Conservation (phyloP, 1,284 basidiomycete genomes). For the Leccinum proximum region DNA sequence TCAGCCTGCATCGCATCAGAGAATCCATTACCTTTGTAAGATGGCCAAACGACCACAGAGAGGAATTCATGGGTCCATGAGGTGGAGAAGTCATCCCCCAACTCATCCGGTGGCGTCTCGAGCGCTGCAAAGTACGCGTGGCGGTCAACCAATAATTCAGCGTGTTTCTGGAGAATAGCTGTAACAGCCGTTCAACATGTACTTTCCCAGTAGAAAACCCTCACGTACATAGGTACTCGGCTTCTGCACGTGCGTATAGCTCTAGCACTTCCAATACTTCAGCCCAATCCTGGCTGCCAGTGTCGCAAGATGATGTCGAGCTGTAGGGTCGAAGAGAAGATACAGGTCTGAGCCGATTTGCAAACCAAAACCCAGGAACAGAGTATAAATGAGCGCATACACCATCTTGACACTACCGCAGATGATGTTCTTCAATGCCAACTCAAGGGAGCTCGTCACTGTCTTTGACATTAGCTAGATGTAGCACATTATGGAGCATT, state of each 20-base stretch:
- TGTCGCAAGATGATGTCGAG: constrained; percentile 49
- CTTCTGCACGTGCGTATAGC: constrained; percentile 66
- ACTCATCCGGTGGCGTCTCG: constrained; percentile 42
- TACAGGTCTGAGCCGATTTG: constrained; percentile 88
- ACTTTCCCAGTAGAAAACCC: constrained; percentile 12
- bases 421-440: constrained; percentile 87
- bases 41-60: constrained; percentile 53
- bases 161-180: constrained; percentile 73
- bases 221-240: constrained; percentile 78
- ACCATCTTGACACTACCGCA: constrained; percentile 90
- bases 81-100: constrained; percentile 51
- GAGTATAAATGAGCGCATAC: constrained; percentile 84
- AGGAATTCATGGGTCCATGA: constrained; percentile 61
- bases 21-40: constrained; percentile 48
- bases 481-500: constrained; percentile 3
- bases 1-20: constrained; percentile 5
- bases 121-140: constrained; percentile 46
- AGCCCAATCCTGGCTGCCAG: constrained; percentile 45
- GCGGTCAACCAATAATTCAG: constrained; percentile 61
- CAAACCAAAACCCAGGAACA: constrained; percentile 89
- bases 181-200: constrained; percentile 16
- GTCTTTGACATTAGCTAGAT: constrained; percentile 16
- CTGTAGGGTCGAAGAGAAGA: constrained; percentile 67
- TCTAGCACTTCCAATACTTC: constrained; percentile 56
- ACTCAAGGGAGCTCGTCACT: constrained; percentile 86